A percentile compares a stretch with the other conserved stretches of the same genome.
Conservation (phyloP, 2,329 filamentous ascomycete species). For the Cercospora sojina region DNA sequence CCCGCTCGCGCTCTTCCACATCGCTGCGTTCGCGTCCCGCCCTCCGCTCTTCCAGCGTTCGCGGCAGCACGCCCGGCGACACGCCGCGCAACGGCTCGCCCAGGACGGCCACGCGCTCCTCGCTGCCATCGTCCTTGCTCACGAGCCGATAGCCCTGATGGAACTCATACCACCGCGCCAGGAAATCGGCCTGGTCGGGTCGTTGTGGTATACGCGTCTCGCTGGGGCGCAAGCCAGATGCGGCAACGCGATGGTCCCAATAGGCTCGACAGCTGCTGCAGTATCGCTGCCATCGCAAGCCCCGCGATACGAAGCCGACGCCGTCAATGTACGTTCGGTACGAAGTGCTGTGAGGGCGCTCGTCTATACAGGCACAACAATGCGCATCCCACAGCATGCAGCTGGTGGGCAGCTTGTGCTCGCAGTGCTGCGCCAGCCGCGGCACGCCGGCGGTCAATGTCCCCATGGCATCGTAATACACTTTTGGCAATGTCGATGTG, state of each 20-base stretch:
- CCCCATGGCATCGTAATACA: slow-evolving; percentile 28
- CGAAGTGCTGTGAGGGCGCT: slow-evolving; percentile 42
- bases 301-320: slow-evolving; percentile 50
- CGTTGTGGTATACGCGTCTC: slow-evolving; percentile 49
- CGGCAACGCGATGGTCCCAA: slow-evolving; percentile 49
- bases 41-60: slow-evolving; percentile 49
- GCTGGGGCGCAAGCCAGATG: slow-evolving; percentile 44
- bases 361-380: slow-evolving; percentile 38
- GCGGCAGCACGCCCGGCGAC: slow-evolving; percentile 48
- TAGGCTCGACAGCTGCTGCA: slow-evolving; percentile 55
- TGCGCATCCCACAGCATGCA: slow-evolving; percentile 32
- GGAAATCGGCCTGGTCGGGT: slow-evolving; percentile 50
- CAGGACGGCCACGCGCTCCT: slow-evolving; percentile 47
- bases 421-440: slow-evolving; percentile 33
- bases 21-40: slow-evolving; percentile 35
- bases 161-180: slow-evolving; percentile 51
- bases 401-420: slow-evolving; percentile 37
- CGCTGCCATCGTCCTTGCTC: slow-evolving; percentile 43
- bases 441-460: slow-evolving; percentile 34
- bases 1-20: slow-evolving; percentile 28
- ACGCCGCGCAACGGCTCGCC: slow-evolving; percentile 51
- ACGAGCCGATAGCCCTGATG: slow-evolving; percentile 48
- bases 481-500: background rate
- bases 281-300: slow-evolving; percentile 52
- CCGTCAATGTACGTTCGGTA: slow-evolving; percentile 53